phyloP scores from a whole-genome alignment of 2,329 filamentous ascomycete genomes.

The Tolypocladium ovalisporum region DNA sequence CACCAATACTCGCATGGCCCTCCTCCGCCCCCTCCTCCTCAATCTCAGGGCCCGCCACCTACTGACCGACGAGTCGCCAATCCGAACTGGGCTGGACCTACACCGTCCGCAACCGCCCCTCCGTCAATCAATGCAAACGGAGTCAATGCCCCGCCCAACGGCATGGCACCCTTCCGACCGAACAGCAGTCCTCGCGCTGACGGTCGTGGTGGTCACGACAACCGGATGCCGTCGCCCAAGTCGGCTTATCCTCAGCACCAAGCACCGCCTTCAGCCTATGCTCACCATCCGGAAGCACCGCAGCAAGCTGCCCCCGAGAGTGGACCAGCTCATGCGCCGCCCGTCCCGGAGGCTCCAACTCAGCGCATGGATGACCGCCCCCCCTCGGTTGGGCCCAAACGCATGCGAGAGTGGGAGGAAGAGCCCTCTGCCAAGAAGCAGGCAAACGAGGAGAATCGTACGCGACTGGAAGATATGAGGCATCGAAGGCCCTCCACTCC shows the following conservation, averaged over 20 bases:
- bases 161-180: conserved; percentile 59
- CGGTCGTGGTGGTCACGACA: conserved; percentile 64
- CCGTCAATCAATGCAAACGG: conserved; percentile 26
- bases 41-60: conserved; percentile 35
- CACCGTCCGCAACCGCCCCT: conserved; percentile 29
- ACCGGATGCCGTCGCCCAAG: conserved; percentile 82
- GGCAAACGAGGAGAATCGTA: conserved; percentile 77
- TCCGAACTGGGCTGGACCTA: conserved; percentile 46
- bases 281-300: conserved; percentile 56
- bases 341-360: conserved; percentile 53
- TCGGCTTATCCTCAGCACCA: conserved; percentile 74
- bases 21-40: conserved; percentile 37
- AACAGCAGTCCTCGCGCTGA: conserved; percentile 75
- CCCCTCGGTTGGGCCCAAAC: conserved; percentile 69
- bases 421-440: conserved; percentile 73
- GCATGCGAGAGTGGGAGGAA: conserved; percentile 87
- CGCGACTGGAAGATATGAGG: conserved; percentile 73
- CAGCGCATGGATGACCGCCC: conserved; percentile 60
- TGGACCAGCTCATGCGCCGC: conserved; percentile 32
- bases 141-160: conserved; percentile 29
- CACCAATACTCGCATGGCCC: conserved; percentile 40
- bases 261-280: conserved; percentile 39
- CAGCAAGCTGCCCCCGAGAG: conserved; percentile 52
- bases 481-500: conserved; percentile 72
- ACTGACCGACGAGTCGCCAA: conserved; percentile 46